Evolutionary conservation across 73 alveolate genomes (phyloP).

Genomic region (Paramecium tetraurelia): DNA sequence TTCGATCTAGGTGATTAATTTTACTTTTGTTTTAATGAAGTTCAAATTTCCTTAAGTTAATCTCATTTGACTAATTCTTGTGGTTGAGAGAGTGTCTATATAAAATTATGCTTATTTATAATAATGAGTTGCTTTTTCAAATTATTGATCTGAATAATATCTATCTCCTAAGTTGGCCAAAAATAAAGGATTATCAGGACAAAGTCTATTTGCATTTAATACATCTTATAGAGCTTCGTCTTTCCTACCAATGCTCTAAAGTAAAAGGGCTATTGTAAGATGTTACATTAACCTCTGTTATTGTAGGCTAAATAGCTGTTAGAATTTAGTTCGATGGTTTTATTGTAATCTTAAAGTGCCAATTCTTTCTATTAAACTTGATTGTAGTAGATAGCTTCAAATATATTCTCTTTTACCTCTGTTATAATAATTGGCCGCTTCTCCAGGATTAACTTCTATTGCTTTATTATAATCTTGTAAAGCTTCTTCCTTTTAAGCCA

Average conservation of each 20-base stretch:
- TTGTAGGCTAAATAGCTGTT: background rate
- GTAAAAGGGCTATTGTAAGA: background rate
- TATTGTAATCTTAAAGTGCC: background rate
- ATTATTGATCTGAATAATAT: background rate
- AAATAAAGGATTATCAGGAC: background rate
- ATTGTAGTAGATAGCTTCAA: background rate
- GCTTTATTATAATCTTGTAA: background rate
- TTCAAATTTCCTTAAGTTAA: background rate
- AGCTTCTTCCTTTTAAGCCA: background rate
- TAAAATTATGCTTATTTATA: background rate
- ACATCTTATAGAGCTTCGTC: background rate
- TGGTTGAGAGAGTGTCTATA: background rate
- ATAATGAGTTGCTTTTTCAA: background rate
- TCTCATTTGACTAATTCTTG: background rate
- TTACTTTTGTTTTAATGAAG: background rate
- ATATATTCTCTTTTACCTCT: background rate
- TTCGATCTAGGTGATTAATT: background rate
- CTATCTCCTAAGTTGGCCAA: background rate
- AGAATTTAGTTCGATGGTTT: background rate
- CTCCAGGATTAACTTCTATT: background rate
- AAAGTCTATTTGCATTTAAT: background rate
- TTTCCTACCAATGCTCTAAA: background rate
- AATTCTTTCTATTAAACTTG: background rate
- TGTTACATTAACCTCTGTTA: background rate
- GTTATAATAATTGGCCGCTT: background rate